Conservation (phyloP, 306 rosid genomes). For the Pueraria montana region DNA sequence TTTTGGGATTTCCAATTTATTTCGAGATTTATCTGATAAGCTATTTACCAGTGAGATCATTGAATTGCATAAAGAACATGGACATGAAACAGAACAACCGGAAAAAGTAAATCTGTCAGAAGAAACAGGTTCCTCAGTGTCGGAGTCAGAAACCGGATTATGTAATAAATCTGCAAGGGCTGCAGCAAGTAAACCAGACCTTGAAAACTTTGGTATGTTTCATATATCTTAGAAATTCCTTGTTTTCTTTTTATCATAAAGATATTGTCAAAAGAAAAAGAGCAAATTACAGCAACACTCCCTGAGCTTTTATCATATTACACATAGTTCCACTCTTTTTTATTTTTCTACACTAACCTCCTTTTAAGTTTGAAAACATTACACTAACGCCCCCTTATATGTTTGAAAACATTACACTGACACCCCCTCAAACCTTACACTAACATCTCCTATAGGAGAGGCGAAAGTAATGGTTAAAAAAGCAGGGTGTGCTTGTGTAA, state of each 20-base stretch:
- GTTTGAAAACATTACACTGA: too few species aligned
- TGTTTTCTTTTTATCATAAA: conserved; percentile 29
- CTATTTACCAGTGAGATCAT: conserved; percentile 86
- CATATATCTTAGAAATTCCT: conserved; percentile 24
- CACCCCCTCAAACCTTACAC: too few species aligned
- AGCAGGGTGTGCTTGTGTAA: too few species aligned
- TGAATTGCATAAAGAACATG: conserved; percentile 59
- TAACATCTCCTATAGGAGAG: too few species aligned
- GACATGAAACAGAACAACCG: conserved; percentile 31
- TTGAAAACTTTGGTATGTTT: conserved; percentile 77
- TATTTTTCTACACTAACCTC: too few species aligned
- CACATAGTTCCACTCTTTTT: too few species aligned
- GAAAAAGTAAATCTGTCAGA: conserved; percentile 44
- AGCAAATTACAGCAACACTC: too few species aligned
- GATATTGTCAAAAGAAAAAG: conserved; percentile 12
- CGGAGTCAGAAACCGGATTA: conserved; percentile 53
- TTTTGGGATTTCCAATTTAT: conserved; percentile 91
- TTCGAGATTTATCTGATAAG: conserved; percentile 87
- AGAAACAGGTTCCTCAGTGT: conserved; percentile 49
- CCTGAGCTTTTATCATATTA: too few species aligned
- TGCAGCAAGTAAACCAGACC: conserved; percentile 57
- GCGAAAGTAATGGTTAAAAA: too few species aligned
- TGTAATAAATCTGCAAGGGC: conserved; percentile 47
- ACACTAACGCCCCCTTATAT: too few species aligned
- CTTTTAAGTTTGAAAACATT: too few species aligned